Evolutionary conservation across 1,284 basidiomycete genomes (phyloP), one percentile per base, ranked within the genome.

Genomic region (Exobasidium cylindrosporum): DNA sequence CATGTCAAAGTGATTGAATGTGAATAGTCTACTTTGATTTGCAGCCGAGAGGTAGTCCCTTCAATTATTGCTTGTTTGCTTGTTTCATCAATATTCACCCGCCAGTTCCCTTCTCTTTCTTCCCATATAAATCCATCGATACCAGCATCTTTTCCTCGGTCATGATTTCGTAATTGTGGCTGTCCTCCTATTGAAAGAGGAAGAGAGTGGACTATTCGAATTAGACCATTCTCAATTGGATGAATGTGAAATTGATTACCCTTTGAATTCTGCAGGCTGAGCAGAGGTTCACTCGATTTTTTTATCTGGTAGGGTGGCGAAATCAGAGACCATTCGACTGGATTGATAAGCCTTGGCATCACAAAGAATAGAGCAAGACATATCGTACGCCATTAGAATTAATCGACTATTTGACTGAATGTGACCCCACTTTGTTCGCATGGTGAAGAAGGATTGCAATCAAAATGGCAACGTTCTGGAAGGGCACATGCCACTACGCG

Each of bases 291-390:
- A 3, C 17, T 7, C 30, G 24, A 14, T 17, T 47, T 21, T 24
- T 21, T 21, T 5, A n/a, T 4, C 24, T n/a, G 30, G 3, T 26
- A n/a, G 23, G 24, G 4, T 17, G 6, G 21, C 45, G 29, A 46
- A 14, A 30, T 17, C 26, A 30, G n/a, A 14, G 13, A 13, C 61
- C 61, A 62, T 49, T 49, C 58, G 10, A 44, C 40, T 3, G 61
- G 61, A 61, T 62, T 62, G 4, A 62, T 50, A 11, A 62, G 11
- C 2, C 57, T 58, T 4, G 60, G 60, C 60, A 61, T 61, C 10
- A 17, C 7, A 40, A 17, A 7, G 35, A 40, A 17, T 40, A n/a
- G n/a, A n/a, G n/a, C n/a, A n/a, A n/a, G n/a, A n/a, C n/a, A n/a
- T n/a, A n/a, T n/a, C n/a, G n/a, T n/a, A n/a, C n/a, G n/a, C n/a